These are phyloP conservation scores for Penicillium nordicum DNA, from an alignment of 2,329 filamentous ascomycete species.

Conservation along the genomic window DNA sequence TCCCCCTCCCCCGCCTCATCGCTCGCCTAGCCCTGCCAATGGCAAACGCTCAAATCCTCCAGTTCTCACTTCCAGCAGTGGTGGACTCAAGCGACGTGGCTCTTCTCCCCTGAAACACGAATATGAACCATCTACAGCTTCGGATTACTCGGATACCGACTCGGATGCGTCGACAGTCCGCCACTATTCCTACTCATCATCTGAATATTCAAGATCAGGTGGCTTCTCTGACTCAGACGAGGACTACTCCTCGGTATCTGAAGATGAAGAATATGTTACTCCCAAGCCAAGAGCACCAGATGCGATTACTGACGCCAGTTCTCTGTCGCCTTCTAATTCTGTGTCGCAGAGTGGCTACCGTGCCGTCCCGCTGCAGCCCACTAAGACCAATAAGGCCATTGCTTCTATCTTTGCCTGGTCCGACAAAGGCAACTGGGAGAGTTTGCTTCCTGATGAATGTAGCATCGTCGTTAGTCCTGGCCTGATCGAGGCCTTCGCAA, in stretches of 20 bases:
- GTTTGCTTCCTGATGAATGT: conserved; percentile 60
- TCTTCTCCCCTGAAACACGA: conserved; percentile 97
- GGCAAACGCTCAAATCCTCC: conserved; percentile 45
- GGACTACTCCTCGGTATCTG: conserved; percentile 34
- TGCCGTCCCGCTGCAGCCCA: conserved; percentile 46
- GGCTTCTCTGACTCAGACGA: conserved; percentile 44
- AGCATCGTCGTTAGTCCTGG: conserved; percentile 61
- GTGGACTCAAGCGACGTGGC: conserved; percentile 61
- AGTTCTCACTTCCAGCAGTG: conserved; percentile 48
- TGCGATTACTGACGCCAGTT: conserved; percentile 51
- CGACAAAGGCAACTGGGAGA: conserved; percentile 61
- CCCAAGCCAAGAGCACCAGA: conserved; percentile 39
- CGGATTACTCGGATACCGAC: conserved; percentile 52
- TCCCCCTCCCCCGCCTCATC: conserved; percentile 47
- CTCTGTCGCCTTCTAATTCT: conserved; percentile 74
- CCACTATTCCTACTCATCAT: conserved; percentile 38
- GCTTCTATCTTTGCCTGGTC: conserved; percentile 63
- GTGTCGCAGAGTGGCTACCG: conserved; percentile 71
- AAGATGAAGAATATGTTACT: conserved; percentile 56
- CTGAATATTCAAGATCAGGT: conserved; percentile 31
- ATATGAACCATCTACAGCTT: conserved; percentile 80
- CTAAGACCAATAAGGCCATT: conserved; percentile 54
- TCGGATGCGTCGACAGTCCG: conserved; percentile 57
- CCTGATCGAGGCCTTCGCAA: conserved; percentile 61
- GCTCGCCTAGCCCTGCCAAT: conserved; percentile 50